These are phyloP conservation scores for Thielaviopsis ethacetica DNA, from an alignment of 2,329 filamentous ascomycete species.

Conservation along the genomic window DNA sequence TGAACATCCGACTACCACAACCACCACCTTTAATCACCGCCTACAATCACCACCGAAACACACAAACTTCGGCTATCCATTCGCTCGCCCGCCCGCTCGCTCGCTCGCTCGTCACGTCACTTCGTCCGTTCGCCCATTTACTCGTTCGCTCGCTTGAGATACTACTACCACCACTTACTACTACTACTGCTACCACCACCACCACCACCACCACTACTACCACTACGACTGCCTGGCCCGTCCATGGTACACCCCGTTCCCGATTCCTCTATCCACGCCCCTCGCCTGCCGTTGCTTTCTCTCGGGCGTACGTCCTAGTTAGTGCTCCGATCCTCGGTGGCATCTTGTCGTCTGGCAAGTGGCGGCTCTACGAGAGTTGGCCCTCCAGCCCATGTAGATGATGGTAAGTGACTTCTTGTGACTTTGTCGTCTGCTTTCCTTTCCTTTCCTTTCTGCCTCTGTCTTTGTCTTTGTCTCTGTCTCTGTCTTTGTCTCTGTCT, in stretches of 20 bases:
- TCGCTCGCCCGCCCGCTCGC: too few species aligned
- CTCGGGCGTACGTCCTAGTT: neutral
- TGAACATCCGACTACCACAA: neutral
- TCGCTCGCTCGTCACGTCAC: too few species aligned
- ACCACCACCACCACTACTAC: too few species aligned
- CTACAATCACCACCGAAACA: neutral
- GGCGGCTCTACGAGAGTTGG: conserved; percentile 11
- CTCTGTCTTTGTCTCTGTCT: too few species aligned
- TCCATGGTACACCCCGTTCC: neutral
- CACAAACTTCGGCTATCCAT: neutral
- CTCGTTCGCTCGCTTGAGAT: too few species aligned
- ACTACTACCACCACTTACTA: too few species aligned
- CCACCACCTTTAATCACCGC: too few species aligned
- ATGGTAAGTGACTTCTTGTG: conserved; percentile 12
- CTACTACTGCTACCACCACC: too few species aligned
- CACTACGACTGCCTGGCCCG: too few species aligned
- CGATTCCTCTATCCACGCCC: neutral
- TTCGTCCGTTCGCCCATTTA: neutral
- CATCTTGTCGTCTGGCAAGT: neutral
- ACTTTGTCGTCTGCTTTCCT: conserved; percentile 1
- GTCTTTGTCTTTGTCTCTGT: too few species aligned
- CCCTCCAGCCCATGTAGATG: conserved; percentile 10
- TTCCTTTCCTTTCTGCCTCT: neutral
- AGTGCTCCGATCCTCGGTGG: neutral
- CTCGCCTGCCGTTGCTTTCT: neutral